Percentiles rank a stretch among this genome's conserved stretches.
Conservation (phyloP, 345 rosid genomes). For the Anacardium occidentale region DNA sequence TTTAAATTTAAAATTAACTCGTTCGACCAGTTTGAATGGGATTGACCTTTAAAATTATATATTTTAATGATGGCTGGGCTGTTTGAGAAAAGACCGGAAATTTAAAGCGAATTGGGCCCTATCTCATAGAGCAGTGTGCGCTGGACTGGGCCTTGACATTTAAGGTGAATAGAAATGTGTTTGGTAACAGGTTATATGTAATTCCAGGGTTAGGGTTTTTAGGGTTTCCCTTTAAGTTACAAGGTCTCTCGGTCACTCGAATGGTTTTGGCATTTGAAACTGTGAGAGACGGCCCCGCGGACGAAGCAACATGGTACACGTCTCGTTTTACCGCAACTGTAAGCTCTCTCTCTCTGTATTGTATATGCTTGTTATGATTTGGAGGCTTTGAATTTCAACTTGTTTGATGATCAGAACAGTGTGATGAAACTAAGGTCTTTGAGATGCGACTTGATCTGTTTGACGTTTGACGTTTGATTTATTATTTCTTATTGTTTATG, state of each 20-base stretch:
- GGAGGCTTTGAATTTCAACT: not conserved
- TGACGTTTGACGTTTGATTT: not conserved
- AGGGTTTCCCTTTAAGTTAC: conserved; percentile 3
- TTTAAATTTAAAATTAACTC: too few relatives aligned
- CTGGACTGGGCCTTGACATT: too few relatives aligned
- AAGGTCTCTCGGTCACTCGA: too few relatives aligned
- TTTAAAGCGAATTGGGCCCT: too few relatives aligned
- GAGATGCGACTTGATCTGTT: not conserved
- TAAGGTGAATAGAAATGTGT: not conserved
- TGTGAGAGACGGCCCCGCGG: not conserved
- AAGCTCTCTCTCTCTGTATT: conserved; percentile 10
- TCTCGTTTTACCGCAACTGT: conserved; percentile 45
- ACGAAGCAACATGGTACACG: conserved; percentile 36
- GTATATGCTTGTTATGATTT: not conserved
- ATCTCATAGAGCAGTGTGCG: too few relatives aligned
- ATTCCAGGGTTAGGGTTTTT: not conserved
- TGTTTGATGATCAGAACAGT: not conserved
- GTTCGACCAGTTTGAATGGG: too few relatives aligned
- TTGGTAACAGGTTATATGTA: not conserved
- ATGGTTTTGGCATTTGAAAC: too few relatives aligned
- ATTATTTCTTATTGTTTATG: not conserved
- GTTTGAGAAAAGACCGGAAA: too few relatives aligned
- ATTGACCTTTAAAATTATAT: too few relatives aligned
- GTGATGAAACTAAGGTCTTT: not conserved
- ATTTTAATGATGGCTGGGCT: too few relatives aligned